These are phyloP conservation scores for Suhomyces ambrosiae DNA, from an alignment of 1,139 yeast genomes.

Conservation along the genomic window DNA sequence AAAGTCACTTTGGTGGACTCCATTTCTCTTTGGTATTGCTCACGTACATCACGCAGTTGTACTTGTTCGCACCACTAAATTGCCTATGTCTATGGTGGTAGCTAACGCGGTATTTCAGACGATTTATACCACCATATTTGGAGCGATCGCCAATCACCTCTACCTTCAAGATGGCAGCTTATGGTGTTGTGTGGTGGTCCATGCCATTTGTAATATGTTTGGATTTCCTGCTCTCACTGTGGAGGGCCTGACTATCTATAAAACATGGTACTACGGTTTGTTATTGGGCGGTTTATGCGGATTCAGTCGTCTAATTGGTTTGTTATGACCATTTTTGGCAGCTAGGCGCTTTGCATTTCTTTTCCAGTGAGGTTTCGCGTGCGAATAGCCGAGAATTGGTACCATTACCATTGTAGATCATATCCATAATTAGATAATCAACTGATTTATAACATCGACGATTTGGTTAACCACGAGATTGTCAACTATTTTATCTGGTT, in stretches of 20 bases:
- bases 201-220: constrained; percentile 72
- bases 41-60: constrained; percentile 85
- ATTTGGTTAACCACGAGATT: no score
- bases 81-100: constrained; percentile 34
- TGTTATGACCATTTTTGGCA: not conserved
- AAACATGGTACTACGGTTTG: constrained; percentile 40
- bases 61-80: constrained; percentile 33
- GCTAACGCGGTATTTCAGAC: constrained; percentile 58
- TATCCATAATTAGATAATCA: no score
- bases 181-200: constrained; percentile 67
- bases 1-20: constrained; percentile 49
- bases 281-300: constrained; percentile 45
- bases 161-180: constrained; percentile 56
- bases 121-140: constrained; percentile 76
- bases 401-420: no score
- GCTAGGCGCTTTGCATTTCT: not conserved
- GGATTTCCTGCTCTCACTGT: constrained; percentile 65
- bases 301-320: constrained; percentile 25
- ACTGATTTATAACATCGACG: no score
- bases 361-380: not conserved
- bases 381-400: constrained; percentile 3
- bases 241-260: constrained; percentile 18
- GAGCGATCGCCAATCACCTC: constrained; percentile 67
- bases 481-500: no score
- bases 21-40: constrained; percentile 84